A percentile compares a stretch with the other conserved stretches of the same genome.
phyloP scores from a whole-genome alignment of 2,329 filamentous ascomycete species.

The Apiospora koreana region DNA sequence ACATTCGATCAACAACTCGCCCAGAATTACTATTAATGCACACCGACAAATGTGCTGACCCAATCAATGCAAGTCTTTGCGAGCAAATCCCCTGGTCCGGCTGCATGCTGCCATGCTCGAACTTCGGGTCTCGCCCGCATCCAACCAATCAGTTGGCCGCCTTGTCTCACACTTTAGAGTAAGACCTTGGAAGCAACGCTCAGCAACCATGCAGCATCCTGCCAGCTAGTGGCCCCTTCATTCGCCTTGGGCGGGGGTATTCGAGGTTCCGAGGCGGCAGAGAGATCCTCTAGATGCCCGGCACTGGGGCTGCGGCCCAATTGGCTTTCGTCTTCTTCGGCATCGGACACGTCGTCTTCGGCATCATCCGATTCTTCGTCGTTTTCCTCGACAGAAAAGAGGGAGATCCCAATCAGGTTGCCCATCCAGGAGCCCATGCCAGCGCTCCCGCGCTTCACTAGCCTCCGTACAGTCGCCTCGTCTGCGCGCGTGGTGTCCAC shows the following conservation, averaged over 20 bases:
- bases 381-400: slow-evolving; percentile 64
- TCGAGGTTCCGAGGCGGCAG: slow-evolving; percentile 38
- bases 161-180: slow-evolving; percentile 39
- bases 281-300: slow-evolving; percentile 38
- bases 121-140: slow-evolving; percentile 2
- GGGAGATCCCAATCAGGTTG: slow-evolving; percentile 58
- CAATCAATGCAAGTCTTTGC: neutral
- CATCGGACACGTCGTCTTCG: slow-evolving; percentile 37
- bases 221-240: slow-evolving; percentile 56
- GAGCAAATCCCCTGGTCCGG: neutral
- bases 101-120: neutral
- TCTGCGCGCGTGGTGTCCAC: slow-evolving; percentile 54
- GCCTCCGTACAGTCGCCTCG: slow-evolving; percentile 57
- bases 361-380: slow-evolving; percentile 50
- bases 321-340: slow-evolving; percentile 38
- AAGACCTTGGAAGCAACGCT: slow-evolving; percentile 65
- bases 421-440: slow-evolving; percentile 61
- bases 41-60: neutral
- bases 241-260: slow-evolving; percentile 53
- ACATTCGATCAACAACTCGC: neutral
- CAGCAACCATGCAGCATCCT: slow-evolving; percentile 68
- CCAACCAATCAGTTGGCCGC: neutral
- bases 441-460: slow-evolving; percentile 55
- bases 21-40: neutral
- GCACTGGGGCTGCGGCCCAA: slow-evolving; percentile 37